Base-by-base conservation (phyloP, 768 basidiomycete species). In the Macrolepiota fuliginosa region DNA sequence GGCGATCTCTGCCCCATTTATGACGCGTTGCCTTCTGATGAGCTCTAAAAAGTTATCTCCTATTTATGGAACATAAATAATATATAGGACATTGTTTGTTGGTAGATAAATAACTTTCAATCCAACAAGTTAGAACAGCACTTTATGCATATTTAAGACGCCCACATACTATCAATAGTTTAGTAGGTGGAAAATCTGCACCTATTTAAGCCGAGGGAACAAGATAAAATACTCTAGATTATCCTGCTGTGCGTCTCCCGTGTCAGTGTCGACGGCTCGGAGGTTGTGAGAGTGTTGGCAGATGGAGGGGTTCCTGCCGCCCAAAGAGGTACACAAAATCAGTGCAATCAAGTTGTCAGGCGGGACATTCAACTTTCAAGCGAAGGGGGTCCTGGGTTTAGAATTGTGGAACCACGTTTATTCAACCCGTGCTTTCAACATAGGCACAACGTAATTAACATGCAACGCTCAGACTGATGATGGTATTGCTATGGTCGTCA, bases 1-100 rank as follows among this genome's bases (percentile, higher is more conserved):
- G 19, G 66, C 32, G 42, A 69, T 12, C 64, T 73, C 4, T 73
- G 72, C 49, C 68, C 69, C 4, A 64, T 58, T 2, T 72, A 67
- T 52, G 55, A 69, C 39, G 46, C 46, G 9, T 45, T 59, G 24
- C 62, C 62, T 12, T 10, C 49, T 6, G 56, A 58, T 17, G 56
- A 58, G 35, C 36, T 58, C 12, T 58, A 10, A 50, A 24, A 17
- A 22, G 25, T 22, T 15, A 42, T 42, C 3, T 3, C n/a, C 12
- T 42, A 42, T n/a, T 42, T 42, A n/a, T n/a, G 4, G 40, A n/a
- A 13, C 24, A 12, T 12, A 3, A 13, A 15, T 27, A 49, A 24
- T 22, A 12, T 19, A 49, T 12, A 10, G 4, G 19, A 22, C 13
- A 25, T 12, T 27, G 19, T 49, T 45, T 19, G 19, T 45, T 45